Conservation (phyloP, 2,329 filamentous ascomycete genomes). For the Fusarium chlamydosporum region DNA sequence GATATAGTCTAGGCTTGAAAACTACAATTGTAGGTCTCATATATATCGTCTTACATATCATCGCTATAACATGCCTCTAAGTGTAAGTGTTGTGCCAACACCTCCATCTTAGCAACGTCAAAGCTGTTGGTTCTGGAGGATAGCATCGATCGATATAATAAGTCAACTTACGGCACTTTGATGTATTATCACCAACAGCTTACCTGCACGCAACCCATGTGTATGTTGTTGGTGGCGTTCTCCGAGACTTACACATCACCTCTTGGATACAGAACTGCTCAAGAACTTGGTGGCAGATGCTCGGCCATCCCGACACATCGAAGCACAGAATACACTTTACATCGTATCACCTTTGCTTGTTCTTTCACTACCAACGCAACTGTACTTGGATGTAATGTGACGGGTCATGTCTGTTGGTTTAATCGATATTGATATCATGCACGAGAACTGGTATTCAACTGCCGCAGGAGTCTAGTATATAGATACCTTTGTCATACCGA, state of each 20-base stretch:
- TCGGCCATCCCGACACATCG: not conserved
- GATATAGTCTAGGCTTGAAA: not conserved
- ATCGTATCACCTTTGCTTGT: not conserved
- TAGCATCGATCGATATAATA: not conserved
- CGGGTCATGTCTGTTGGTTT: not conserved
- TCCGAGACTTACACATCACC: conserved; percentile 17
- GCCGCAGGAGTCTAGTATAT: not conserved
- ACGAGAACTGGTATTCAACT: not conserved
- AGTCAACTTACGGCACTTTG: conserved; percentile 4
- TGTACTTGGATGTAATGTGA: not conserved
- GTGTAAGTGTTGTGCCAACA: not conserved
- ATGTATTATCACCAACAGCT: not conserved
- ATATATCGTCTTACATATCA: not conserved
- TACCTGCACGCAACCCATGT: not conserved
- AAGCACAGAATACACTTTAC: not conserved
- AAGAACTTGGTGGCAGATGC: not conserved
- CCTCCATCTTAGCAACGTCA: not conserved
- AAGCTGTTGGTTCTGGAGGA: not conserved
- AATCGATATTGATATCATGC: not conserved
- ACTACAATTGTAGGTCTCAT: not conserved
- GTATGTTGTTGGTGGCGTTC: conserved; percentile 30
- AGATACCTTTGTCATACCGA: not conserved
- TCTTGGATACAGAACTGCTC: conserved; percentile 11
- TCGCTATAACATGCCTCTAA: not conserved
- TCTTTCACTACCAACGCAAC: not conserved